phyloP scores from a whole-genome alignment of 2,329 filamentous ascomycete species.

The Torrubiella hemipterigena region DNA sequence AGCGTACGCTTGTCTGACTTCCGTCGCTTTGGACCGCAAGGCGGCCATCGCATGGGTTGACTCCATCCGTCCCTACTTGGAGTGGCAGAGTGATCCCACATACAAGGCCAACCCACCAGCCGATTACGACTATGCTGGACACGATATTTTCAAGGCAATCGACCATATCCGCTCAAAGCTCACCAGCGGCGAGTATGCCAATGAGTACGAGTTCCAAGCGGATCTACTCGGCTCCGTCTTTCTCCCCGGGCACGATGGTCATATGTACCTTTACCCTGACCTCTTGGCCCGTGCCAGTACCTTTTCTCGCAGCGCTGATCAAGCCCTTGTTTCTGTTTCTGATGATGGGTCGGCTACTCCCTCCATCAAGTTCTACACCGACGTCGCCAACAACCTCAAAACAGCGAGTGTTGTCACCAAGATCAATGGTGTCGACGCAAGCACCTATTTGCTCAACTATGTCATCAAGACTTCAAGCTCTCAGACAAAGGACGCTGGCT shows the following conservation, averaged over 20 bases:
- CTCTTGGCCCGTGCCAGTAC: constrained; percentile 42
- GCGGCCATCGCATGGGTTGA: constrained; percentile 22
- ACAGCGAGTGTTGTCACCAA: constrained; percentile 11
- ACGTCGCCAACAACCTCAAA: constrained; percentile 9
- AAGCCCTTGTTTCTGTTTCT: constrained; percentile 27
- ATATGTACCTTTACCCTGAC: constrained; percentile 41
- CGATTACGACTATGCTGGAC: constrained; percentile 33
- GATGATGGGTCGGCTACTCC: constrained; percentile 21
- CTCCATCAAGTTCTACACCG: constrained; percentile 34
- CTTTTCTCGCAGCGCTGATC: constrained; percentile 6
- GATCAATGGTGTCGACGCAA: constrained; percentile 15
- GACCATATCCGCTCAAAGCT: constrained; percentile 32
- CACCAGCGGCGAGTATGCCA: constrained; percentile 27
- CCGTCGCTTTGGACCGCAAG: constrained; percentile 23
- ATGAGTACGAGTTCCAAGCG: constrained; percentile 42
- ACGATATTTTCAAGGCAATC: constrained; percentile 34
- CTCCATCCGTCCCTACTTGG: constrained; percentile 26
- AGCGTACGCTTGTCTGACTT: constrained; percentile 23
- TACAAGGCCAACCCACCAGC: constrained; percentile 38
- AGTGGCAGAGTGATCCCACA: constrained; percentile 35
- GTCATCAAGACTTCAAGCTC: constrained; percentile 10
- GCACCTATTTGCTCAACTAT: constrained; percentile 11
- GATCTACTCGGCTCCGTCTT: constrained; percentile 39
- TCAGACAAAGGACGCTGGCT: constrained; percentile 17
- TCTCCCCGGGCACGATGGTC: constrained; percentile 49